Base-by-base conservation (phyloP, 2,329 filamentous ascomycete species). In the Sclerotinia trifoliorum region DNA sequence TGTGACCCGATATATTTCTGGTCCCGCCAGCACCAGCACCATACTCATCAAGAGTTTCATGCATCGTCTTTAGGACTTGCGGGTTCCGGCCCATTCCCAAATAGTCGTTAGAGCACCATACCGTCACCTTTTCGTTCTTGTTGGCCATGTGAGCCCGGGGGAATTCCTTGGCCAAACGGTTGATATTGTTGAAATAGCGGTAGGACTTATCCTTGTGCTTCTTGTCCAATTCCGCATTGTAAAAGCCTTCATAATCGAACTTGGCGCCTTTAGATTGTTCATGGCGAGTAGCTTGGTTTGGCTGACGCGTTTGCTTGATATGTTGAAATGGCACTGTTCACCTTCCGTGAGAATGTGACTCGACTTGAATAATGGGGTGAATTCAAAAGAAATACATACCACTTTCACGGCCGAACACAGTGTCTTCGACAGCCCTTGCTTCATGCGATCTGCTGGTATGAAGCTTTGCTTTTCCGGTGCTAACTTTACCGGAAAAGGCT, bases 181-280 rank as follows among this genome's bases (percentile, higher is more conserved):
- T 99, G 88, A 99, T 99, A 84, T 99, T 99, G 86, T 99, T 99
- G 85, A 99, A 99, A 84, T 98, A 98, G 78, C 95, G 92, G 83
- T 99, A 99, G 65, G 94, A 97, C 83, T 97, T 98, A 85, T 99
- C 95, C 85, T 96, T 94, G 86, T 97, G 95, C 84, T 99, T 99
- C 87, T 97, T 98, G 75, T 97, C 93, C 74, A 99, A 82, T 80
- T 99, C 94, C 70, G 83, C 83, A 73, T 89, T 82, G 82, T 98
- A 99, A 81, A 97, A 99, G 58, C 80, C 86, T 76, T 97, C 89
- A 77, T 99, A 99, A 80, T 98, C 86, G 80, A 97, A 99, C 76
- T 89, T 92, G 69, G 84, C 83, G 54, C 80, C 70, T 61, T 76
- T 75, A 49, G 67, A 65, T 49, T 65, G 74, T 62, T 73, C 71